Percentiles rank a stretch among this genome's conserved stretches.
Evolutionary conservation across 352 stramenopile genomes (phyloP).

Genomic region (Peronospora farinosa): DNA sequence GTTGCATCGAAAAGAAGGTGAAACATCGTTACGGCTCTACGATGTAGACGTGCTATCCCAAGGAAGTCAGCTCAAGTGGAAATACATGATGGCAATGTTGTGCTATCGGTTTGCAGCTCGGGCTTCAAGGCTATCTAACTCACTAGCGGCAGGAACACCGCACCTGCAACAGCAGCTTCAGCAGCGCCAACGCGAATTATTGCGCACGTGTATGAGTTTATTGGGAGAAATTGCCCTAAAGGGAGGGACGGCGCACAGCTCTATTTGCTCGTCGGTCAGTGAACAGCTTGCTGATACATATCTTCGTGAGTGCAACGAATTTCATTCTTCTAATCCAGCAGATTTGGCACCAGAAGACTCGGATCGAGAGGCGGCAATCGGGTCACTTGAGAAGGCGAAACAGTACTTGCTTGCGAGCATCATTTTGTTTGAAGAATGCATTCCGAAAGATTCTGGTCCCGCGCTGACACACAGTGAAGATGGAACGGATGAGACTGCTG

Average conservation of each 20-base stretch:
- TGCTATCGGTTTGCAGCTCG: constrained; percentile 81
- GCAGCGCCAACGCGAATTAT: constrained; percentile 64
- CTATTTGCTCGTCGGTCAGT: constrained; percentile 73
- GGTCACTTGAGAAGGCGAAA: constrained; percentile 49
- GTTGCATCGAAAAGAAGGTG: constrained; percentile 75
- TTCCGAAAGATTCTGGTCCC: constrained; percentile 28
- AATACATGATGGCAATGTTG: constrained; percentile 89
- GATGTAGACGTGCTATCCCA: constrained; percentile 78
- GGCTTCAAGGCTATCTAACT: constrained; percentile 57
- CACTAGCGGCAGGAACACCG: constrained; percentile 46
- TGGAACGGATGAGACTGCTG: constrained; percentile 12
- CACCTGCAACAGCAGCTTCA: constrained; percentile 59
- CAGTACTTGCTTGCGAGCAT: constrained; percentile 67
- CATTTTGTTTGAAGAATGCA: constrained; percentile 61
- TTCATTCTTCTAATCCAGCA: constrained; percentile 12
- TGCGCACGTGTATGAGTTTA: constrained; percentile 70
- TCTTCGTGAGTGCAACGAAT: constrained; percentile 46
- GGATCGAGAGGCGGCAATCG: constrained; percentile 21
- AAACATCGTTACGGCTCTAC: constrained; percentile 72
- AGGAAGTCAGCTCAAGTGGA: constrained; percentile 84
- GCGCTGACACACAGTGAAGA: constrained; percentile 30
- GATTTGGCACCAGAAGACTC: constrained; percentile 6
- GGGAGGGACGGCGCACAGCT: constrained; percentile 54
- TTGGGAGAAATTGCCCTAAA: constrained; percentile 62
- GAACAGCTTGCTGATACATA: constrained; percentile 83